Evolutionary conservation across 139 green algal genomes (phyloP), one percentile per base, ranked within the genome.

Genomic region (Tetraselmis striata): DNA sequence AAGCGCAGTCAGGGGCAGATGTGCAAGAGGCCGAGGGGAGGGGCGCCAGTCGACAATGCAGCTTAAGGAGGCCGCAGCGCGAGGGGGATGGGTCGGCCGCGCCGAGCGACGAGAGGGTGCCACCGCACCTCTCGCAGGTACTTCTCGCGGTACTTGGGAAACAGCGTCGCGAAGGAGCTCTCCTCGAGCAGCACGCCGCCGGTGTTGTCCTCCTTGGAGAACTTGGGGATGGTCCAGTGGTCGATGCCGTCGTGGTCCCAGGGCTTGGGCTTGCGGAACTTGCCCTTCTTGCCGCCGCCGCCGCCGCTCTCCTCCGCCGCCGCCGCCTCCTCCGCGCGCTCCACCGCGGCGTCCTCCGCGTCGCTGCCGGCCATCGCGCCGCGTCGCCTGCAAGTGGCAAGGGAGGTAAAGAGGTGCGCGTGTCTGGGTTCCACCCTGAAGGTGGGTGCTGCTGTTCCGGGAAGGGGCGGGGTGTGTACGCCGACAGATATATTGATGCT

Each of bases 121-220:
- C 89, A 92, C 59, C 83, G 78, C n/a, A n/a, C n/a, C 82, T 99
- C 96, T 0, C 96, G 89, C 83, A 99, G 85, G 85, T 99, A 99
- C 86, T 97, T 97, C 79, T 99, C 96, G 87, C 95, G 88, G 87
- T 99, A 99, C 87, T 99, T 98, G 28, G 97, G 97, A 76, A 99
- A 99, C 5, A 99, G 88, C 0, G 92, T 95, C 31, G 96, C 96
- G 88, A 99, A 99, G 27, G 93, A 98, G 87, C 88, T 96, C 88
- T 99, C 97, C 84, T 99, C 97, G 75, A 99, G 85, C 78, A 99
- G 79, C 18, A 18, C 11, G 28, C 97, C 95, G 2, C 22, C 32
- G 1, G 94, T 94, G 85, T 98, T 98, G 77, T 98, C 94, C 30
- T 98, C 95, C 79, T 94, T 94, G 5, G 80, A 90, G 77, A 98